Conservation (phyloP, 73 alveolate species). For the Paramecium primaurelia region DNA sequence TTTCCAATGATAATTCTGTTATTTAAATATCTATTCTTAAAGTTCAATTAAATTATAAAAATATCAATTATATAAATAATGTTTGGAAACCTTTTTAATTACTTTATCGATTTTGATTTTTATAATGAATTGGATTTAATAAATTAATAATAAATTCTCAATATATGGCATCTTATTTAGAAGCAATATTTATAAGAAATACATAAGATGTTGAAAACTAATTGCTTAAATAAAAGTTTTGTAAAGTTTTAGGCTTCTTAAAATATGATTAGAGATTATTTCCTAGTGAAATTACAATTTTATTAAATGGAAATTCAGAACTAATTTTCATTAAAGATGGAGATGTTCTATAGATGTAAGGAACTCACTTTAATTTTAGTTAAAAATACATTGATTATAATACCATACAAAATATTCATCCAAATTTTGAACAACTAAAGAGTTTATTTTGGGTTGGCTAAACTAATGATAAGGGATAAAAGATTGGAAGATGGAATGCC, state of each 20-base stretch:
- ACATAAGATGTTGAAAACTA: not conserved
- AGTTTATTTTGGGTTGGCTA: not conserved
- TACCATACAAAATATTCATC: not conserved
- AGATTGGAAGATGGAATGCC: not conserved
- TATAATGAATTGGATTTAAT: not conserved
- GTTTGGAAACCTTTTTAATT: too few species aligned
- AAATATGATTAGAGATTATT: not conserved
- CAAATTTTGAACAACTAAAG: not conserved
- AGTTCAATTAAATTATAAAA: too few species aligned
- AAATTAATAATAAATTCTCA: not conserved
- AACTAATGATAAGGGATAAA: not conserved
- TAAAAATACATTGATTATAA: not conserved
- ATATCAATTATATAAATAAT: too few species aligned
- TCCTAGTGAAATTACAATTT: not conserved
- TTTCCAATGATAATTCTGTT: too few species aligned
- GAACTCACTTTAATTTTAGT: not conserved
- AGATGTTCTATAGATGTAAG: not conserved
- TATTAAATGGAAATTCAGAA: not conserved
- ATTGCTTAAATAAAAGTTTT: not conserved
- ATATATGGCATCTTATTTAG: not conserved
- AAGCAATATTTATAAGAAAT: not conserved
- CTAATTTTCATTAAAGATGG: not conserved
- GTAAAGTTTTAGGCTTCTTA: not conserved
- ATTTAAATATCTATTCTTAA: too few species aligned
- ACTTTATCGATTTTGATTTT: too few species aligned